A percentile compares a stretch with the other conserved stretches of the same genome.
phyloP scores from a whole-genome alignment of 2,329 filamentous ascomycete genomes.

The Leptosphaerulina australis region DNA sequence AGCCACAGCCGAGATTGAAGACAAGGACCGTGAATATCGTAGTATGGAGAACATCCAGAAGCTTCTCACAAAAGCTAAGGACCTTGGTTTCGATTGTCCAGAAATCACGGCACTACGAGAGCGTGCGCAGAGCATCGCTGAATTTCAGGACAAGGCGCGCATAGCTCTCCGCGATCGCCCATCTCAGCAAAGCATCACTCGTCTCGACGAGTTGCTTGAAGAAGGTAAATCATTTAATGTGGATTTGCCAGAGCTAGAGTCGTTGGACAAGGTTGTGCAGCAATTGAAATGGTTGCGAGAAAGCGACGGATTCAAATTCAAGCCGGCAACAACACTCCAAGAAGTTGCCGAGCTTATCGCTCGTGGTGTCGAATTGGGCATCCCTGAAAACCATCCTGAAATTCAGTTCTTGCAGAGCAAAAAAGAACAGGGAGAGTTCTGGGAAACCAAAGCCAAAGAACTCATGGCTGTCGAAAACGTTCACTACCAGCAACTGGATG shows the following conservation, averaged over 20 bases:
- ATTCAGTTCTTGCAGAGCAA: slow-evolving; percentile 78
- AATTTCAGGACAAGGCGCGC: slow-evolving; percentile 79
- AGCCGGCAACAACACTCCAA: slow-evolving; percentile 69
- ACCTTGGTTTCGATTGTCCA: slow-evolving; percentile 89
- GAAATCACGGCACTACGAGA: slow-evolving; percentile 88
- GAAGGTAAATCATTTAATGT: slow-evolving; percentile 88
- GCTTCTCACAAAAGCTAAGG: slow-evolving; percentile 80
- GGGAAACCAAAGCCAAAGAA: slow-evolving; percentile 93
- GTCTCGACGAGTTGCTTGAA: slow-evolving; percentile 91
- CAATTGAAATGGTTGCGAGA: slow-evolving; percentile 89
- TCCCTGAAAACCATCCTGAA: slow-evolving; percentile 80
- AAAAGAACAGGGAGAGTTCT: slow-evolving; percentile 75
- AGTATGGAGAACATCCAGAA: slow-evolving; percentile 88
- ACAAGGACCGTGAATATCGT: slow-evolving; percentile 81
- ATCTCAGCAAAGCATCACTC: slow-evolving; percentile 61
- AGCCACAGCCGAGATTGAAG: slow-evolving; percentile 76
- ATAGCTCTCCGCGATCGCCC: slow-evolving; percentile 67
- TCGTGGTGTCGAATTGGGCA: slow-evolving; percentile 75
- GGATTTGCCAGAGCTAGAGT: slow-evolving; percentile 86
- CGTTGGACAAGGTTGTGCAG: slow-evolving; percentile 77
- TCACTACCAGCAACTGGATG: slow-evolving; percentile 93
- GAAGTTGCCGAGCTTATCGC: slow-evolving; percentile 81
- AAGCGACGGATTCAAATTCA: slow-evolving; percentile 67
- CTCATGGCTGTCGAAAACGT: slow-evolving; percentile 89
- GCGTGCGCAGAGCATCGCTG: slow-evolving; percentile 80